Evolutionary conservation across 2,329 filamentous ascomycete genomes (phyloP), one percentile per base, ranked within the genome.

Genomic region (Epichloe elymi): DNA sequence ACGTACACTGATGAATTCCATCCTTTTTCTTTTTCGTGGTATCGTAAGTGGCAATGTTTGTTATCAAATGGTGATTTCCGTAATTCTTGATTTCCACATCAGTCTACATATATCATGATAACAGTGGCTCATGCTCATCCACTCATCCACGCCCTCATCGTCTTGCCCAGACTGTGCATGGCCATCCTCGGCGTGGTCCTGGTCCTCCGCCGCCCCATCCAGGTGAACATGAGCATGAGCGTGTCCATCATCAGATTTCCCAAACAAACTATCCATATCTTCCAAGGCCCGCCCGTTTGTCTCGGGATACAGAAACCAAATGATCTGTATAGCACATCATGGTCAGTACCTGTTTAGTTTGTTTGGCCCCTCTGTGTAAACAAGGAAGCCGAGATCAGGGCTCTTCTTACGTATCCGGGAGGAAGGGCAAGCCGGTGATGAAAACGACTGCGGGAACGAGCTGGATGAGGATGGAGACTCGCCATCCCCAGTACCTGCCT

Each of bases 361-460:
- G 7, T 15, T n/a, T 23, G 20, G 12, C 40, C 15, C 17, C 19
- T 23, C 12, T 26, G 26, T 26, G 26, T 26, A 26, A 7, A 26
- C 2, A 30, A 30, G 26, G 26, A 30, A 30, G 26, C 26, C 26
- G 26, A 30, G 26, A 30, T 30, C 8, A 11, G 20, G 23, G 23
- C 40, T 17, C 15, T 15, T 46, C 70, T 61, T 64, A 78, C 74
- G 74, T 76, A 55, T 80, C 77, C 2, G 75, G 75, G 20, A 75
- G 62, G 39, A 75, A 74, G 0, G 74, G 75, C 2, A 80, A 62
- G 0, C 76, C 75, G 6, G 63, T 45, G 12, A 70, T 66, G 54
- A 80, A 80, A 11, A 75, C 54, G 7, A 70, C 26, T 15, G 74
- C 74, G 0, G 76, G 77, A 3, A 79, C 62, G 41, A 76, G 69